Conservation (phyloP, 768 basidiomycete species). For the Tulasnella sp. region DNA sequence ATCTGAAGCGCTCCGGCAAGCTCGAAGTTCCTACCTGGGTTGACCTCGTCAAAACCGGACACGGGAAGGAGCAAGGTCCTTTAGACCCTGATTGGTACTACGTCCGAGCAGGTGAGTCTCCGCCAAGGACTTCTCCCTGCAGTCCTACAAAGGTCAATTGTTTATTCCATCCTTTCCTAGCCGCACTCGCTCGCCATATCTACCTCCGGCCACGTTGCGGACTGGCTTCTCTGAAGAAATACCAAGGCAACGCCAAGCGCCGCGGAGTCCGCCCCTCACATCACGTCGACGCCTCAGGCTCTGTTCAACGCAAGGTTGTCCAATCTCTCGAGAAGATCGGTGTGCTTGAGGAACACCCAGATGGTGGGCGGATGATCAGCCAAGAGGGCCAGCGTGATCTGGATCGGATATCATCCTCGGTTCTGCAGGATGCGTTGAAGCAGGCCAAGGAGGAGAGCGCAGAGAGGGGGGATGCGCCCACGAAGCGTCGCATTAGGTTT, state of each 20-base stretch:
- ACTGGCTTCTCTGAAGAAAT: conserved; percentile 85
- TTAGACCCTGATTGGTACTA: conserved; percentile 99
- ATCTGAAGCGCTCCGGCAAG: conserved; percentile 97
- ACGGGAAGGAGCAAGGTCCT: conserved; percentile 95
- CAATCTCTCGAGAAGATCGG: conserved; percentile 98
- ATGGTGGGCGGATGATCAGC: conserved; percentile 90
- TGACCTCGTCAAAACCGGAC: conserved; percentile 95
- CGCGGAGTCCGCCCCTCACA: conserved; percentile 95
- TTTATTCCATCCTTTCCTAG: conserved; percentile 32
- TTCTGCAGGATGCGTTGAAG: conserved; percentile 33
- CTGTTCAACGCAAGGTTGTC: conserved; percentile 90
- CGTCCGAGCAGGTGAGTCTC: conserved; percentile 74
- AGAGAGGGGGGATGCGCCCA: conserved; percentile 1
- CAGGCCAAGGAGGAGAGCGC: conserved; percentile 15
- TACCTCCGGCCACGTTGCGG: conserved; percentile 98
- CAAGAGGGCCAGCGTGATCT: conserved; percentile 96
- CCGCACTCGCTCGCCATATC: conserved; percentile 96
- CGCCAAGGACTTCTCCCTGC: background rate
- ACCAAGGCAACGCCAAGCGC: conserved; percentile 91
- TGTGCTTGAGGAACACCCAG: conserved; percentile 85
- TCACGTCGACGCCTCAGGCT: conserved; percentile 75
- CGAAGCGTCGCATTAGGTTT: conserved; percentile 24
- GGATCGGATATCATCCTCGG: conserved; percentile 86
- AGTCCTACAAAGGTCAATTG: background rate
- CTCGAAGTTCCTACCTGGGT: conserved; percentile 99